Evolutionary conservation across 345 rosid species (phyloP), one percentile per base, ranked within the genome.

Genomic region (Sonneratia caseolaris): DNA sequence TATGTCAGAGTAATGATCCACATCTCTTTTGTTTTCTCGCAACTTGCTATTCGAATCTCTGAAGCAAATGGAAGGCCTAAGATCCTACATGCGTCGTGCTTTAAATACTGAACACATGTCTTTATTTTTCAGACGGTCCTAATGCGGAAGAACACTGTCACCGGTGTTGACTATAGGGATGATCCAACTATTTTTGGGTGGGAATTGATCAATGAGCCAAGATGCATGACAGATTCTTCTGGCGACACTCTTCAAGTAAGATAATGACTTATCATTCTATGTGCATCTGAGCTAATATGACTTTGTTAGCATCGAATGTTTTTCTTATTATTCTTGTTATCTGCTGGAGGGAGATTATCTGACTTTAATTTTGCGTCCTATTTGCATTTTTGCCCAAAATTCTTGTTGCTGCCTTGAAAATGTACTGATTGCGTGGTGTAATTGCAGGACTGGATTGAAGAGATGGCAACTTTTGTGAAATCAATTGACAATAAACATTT

Each of bases 131-230:
- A 94, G 98, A 82, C 85, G 77, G 71, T 94, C 68, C 84, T 94
- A 65, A 90, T 88, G 9, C 90, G 98, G 73, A 90, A 84, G 80
- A 94, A 94, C 89, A 89, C 92, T 70, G 76, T 94, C 72, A 91
- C 97, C 0, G 98, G 98, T 70, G 77, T 87, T 22, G 93, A 90
- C 68, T 94, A 94, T 79, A 81, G 93, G 82, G 80, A 94, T 70
- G 98, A 94, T 66, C 98, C 98, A 16, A 81, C 88, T 57, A 90
- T 94, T 74, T 94, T 94, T 86, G 98, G 83, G 5, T 91, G 97
- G 98, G 97, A 90, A 83, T 77, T 94, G 83, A 94, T 94, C 42
- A 94, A 94, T 66, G 98, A 94, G 80, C 98, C 98, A 42, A 94
- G 94, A 49, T 88, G 97, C 89, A 79, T 82, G 88, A 71, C 96